phyloP scores from a whole-genome alignment of 2,329 filamentous ascomycete genomes.

The Stenocarpella maydis region DNA sequence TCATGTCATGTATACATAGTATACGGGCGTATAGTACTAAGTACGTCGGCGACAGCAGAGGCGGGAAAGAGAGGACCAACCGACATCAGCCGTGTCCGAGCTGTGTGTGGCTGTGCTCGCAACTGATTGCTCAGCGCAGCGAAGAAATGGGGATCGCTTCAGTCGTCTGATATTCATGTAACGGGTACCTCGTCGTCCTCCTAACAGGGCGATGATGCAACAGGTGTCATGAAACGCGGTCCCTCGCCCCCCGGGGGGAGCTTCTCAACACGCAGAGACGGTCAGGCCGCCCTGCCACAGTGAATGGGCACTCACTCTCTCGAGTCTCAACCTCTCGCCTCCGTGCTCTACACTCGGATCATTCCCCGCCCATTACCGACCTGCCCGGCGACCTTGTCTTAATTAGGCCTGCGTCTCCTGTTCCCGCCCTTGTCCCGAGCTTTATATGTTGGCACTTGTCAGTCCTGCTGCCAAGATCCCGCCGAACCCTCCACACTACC shows the following conservation, averaged over 20 bases:
- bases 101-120: conserved; percentile 16
- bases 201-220: conserved; percentile 23
- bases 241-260: background rate
- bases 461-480: too few species aligned
- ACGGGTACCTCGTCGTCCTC: conserved; percentile 6
- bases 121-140: background rate
- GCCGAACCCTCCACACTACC: too few species aligned
- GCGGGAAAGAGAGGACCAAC: background rate
- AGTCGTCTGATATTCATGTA: conserved; percentile 27
- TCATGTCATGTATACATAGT: too few species aligned
- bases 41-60: background rate
- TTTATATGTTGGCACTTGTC: conserved; percentile 14
- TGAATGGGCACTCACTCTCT: conserved; percentile 20
- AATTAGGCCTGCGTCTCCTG: conserved; percentile 6
- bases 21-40: too few species aligned
- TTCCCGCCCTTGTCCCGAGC: conserved; percentile 18
- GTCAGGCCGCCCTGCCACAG: conserved; percentile 1
- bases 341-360: background rate
- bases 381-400: conserved; percentile 6
- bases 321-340: conserved; percentile 14
- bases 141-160: background rate
- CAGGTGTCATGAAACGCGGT: conserved; percentile 24
- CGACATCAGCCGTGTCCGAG: background rate
- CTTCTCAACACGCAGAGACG: too few species aligned
- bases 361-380: conserved; percentile 25